Evolutionary conservation across 495 filamentous ascomycete species (phyloP).

Genomic region (Durotheca rogersii): DNA sequence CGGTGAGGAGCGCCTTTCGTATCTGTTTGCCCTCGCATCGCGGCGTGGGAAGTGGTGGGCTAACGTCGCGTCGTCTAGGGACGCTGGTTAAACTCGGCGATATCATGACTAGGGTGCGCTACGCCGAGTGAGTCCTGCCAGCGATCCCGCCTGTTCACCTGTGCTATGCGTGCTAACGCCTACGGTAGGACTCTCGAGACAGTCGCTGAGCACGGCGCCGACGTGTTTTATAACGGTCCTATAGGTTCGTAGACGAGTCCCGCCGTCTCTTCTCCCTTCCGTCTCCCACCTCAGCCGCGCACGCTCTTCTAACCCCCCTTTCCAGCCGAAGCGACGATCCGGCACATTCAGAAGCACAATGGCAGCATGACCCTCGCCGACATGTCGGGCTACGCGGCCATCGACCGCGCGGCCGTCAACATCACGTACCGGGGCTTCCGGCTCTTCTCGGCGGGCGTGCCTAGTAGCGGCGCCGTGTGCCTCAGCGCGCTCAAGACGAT

Average conservation of each 20-base stretch:
- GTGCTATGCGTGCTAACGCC: conserved; percentile 1
- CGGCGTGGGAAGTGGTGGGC: background rate
- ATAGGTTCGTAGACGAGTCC: conserved; percentile 35
- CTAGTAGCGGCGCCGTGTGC: conserved; percentile 70
- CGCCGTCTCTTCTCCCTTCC: background rate
- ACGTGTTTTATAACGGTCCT: conserved; percentile 74
- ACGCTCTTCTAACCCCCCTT: background rate
- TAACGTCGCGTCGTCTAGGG: conserved; percentile 29
- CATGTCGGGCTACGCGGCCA: conserved; percentile 65
- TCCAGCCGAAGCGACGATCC: conserved; percentile 71
- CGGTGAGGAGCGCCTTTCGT: conserved; percentile 29
- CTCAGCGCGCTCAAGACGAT: conserved; percentile 75
- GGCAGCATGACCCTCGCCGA: conserved; percentile 85
- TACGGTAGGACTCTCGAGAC: conserved; percentile 61
- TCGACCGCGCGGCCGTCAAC: conserved; percentile 58
- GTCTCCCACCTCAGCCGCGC: too few relatives aligned
- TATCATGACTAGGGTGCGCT: conserved; percentile 73
- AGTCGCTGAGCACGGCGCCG: conserved; percentile 67
- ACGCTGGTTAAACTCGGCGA: conserved; percentile 66
- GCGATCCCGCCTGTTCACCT: background rate
- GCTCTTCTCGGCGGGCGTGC: conserved; percentile 67
- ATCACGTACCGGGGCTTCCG: conserved; percentile 72
- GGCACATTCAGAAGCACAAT: conserved; percentile 59
- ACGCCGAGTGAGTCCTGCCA: conserved; percentile 58
- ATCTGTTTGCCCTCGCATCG: background rate